A percentile compares a stretch with the other conserved stretches of the same genome.
Conservation (phyloP, 306 rosid species). For the Betula pendula region DNA sequence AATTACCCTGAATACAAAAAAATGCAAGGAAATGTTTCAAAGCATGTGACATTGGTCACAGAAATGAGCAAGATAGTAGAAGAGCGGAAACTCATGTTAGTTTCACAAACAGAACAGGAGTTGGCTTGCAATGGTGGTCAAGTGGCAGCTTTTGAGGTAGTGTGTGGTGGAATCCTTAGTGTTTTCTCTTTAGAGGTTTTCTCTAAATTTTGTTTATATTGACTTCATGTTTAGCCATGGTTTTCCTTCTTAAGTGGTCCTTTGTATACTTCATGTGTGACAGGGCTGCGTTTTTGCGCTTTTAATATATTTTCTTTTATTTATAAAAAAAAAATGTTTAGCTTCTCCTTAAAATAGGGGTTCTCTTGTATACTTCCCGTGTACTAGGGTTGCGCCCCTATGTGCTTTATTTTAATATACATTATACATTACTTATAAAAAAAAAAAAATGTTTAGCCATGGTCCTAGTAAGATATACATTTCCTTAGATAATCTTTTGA, state of each 20-base stretch:
- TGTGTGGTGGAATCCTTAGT: conserved; percentile 3
- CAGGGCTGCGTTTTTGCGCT: too few relatives aligned
- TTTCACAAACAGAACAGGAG: conserved; percentile 92
- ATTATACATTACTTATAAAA: too few relatives aligned
- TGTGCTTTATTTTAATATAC: too few relatives aligned
- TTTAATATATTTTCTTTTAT: too few relatives aligned
- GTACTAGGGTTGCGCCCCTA: too few relatives aligned
- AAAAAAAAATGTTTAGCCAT: neutral
- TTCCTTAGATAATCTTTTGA: conserved; percentile 8
- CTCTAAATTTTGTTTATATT: conserved; percentile 13
- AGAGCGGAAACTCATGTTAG: conserved; percentile 85
- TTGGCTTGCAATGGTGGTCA: conserved; percentile 98
- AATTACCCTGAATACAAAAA: conserved; percentile 92
- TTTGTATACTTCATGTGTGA: too few relatives aligned
- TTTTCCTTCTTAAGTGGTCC: too few relatives aligned
- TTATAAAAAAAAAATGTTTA: too few relatives aligned
- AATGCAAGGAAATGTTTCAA: conserved; percentile 97
- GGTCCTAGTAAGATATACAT: neutral
- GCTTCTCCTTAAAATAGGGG: too few relatives aligned
- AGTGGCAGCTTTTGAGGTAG: conserved; percentile 96
- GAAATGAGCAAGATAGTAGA: conserved; percentile 90
- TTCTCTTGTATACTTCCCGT: too few relatives aligned
- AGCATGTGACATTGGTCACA: conserved; percentile 91
- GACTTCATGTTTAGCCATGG: neutral
- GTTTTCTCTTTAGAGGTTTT: conserved; percentile 12